Evolutionary conservation across 805 yeast species (phyloP), one percentile per base, ranked within the genome.

Genomic region (Metschnikowia vanudenii): DNA sequence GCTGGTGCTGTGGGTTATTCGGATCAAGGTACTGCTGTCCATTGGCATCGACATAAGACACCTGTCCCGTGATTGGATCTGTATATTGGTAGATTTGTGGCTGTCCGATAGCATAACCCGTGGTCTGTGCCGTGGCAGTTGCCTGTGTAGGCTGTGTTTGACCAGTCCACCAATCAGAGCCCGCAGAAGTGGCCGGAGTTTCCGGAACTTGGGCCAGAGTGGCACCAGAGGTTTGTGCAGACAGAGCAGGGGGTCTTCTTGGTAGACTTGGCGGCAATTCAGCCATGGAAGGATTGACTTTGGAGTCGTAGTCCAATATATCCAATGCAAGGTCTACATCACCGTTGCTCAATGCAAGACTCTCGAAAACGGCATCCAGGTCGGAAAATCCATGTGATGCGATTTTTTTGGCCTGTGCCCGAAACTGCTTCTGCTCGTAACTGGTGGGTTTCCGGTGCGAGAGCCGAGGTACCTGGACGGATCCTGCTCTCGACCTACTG

Each of bases 51-150:
- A 85, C 78, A 55, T 85, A 85, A 29, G 78, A 74, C 3, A 84
- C 64, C 39, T 80, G 76, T 11, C 92, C 91, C 0, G 89, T 83
- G 7, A 76, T 68, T 2, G 90, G 89, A 55, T 85, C 91, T 17
- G 84, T 73, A 59, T 81, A 85, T 58, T 84, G 92, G 56, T 68
- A 85, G 64, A 73, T 81, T 62, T 71, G 85, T 43, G 63, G 78
- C 66, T 43, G 47, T 6, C 37, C 26, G 5, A 55, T 40, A 13
- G 52, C 53, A 17, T 42, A 43, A 40, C 41, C 43, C 41, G 41
- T 19, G 12, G 26, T 30, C 22, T 41, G 39, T 6, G 35, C 36
- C 12, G 37, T 17, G 13, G 9, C 35, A 65, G 32, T 39, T 19
- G 52, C 36, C 26, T 39, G 41, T 12, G 22, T 8, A 20, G 30